Conservation (phyloP, 495 filamentous ascomycete genomes). For the Penicillium paradoxum region DNA sequence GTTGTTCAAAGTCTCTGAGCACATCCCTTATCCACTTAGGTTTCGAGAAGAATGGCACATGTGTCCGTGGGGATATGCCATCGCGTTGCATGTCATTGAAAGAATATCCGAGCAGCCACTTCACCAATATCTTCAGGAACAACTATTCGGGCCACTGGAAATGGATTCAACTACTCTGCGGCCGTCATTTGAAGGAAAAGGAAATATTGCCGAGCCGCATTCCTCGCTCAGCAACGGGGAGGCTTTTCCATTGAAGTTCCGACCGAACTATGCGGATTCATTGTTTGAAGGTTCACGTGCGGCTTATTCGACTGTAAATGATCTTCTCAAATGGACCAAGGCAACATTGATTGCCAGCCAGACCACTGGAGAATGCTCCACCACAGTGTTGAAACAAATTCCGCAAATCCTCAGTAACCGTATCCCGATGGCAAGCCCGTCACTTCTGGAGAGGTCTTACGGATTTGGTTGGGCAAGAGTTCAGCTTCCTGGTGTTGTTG, state of each 20-base stretch:
- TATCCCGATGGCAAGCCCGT: background rate
- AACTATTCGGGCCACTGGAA: background rate
- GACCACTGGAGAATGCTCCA: background rate
- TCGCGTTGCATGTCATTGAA: background rate
- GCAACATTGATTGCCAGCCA: background rate
- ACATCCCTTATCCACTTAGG: background rate
- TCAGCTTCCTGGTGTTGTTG: slow-evolving; percentile 2
- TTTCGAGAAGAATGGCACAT: background rate
- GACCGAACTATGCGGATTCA: background rate
- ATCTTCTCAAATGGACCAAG: slow-evolving; percentile 3
- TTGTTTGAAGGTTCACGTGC: background rate
- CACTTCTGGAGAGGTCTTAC: background rate
- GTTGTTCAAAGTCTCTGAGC: background rate
- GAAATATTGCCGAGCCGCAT: background rate
- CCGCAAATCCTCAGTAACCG: background rate
- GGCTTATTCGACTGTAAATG: slow-evolving; percentile 1
- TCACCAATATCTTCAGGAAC: background rate
- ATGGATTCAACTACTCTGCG: background rate
- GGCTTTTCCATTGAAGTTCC: background rate
- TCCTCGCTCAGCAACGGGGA: background rate
- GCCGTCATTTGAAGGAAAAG: background rate
- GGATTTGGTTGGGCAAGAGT: slow-evolving; percentile 1
- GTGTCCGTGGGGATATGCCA: background rate
- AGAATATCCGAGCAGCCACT: background rate
- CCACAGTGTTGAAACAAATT: background rate